Base-by-base conservation (phyloP, 2,329 filamentous ascomycete species). In the Colletotrichum sublineola region DNA sequence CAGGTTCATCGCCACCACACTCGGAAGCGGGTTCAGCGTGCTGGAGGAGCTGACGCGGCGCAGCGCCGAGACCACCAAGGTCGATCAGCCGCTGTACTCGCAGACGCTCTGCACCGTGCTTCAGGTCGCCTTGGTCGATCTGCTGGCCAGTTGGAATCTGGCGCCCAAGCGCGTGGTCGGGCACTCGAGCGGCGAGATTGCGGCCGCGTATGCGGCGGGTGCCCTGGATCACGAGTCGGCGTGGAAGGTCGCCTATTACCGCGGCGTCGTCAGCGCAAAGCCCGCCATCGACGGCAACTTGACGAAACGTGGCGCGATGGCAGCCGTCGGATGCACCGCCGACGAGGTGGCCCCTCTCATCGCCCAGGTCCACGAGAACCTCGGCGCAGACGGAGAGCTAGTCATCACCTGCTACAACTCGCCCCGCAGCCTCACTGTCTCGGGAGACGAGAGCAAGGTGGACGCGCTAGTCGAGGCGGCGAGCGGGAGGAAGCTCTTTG, bases 351-450 rank as follows among this genome's bases (percentile, higher is more conserved):
- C 76, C 5, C 63, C 72, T 0, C 80, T 82, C 55, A 75, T 84
- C 15, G 24, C 15, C 0, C 31, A 42, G 38, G 55, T 69, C 9
- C 72, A 74, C 1, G 63, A 77, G 4, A 52, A 74, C 9, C 71
- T 67, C 15, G 68, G 68, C 31, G 64, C 46, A 29, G 29, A 69
- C 63, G 80, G 1, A 20, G 63, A 67, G 31, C 56, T 61, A 42
- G 33, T 70, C 57, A 68, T 63, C 58, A 57, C 72, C 53, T 87
- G 87, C 75, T 83, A 85, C 75, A 90, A 90, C 80, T 87, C 85
- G 36, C 86, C 87, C 0, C 79, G 80, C 1, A 88, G 84, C 29
- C 77, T 86, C 12, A 89, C 88, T 0, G 81, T 88, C 0, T 88
- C 87, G 0, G 87, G 87, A 11, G 83, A 87, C 57, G 81, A 82